Evolutionary conservation across 192 early-diverging fungal genomes (phyloP).

Genomic region (Mortierella claussenii): DNA sequence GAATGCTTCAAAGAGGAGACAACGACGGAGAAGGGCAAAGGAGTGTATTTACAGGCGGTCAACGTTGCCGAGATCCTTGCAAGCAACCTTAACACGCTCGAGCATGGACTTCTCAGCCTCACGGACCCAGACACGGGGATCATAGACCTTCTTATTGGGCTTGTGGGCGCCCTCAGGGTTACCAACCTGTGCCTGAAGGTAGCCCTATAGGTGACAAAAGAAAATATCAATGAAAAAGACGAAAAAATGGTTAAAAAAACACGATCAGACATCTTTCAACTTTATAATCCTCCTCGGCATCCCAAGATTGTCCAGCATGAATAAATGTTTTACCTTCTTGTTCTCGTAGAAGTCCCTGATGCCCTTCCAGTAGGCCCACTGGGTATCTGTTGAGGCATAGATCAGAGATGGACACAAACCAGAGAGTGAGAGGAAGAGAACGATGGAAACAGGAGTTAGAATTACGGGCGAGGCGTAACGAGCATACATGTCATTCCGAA

Average conservation of each 20-base stretch:
- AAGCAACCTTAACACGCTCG: slow-evolving; percentile 84
- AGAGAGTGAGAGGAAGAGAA: too few species aligned
- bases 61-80: slow-evolving; percentile 81
- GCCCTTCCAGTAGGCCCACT: slow-evolving; percentile 95
- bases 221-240: too few species aligned
- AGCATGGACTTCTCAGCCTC: slow-evolving; percentile 90
- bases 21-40: not conserved
- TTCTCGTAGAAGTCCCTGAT: slow-evolving; percentile 87
- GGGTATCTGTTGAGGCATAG: slow-evolving; percentile 89
- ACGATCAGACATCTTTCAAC: too few species aligned
- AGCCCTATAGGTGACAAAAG: slow-evolving; percentile 60
- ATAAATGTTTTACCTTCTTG: slow-evolving; percentile 69
- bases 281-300: too few species aligned
- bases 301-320: too few species aligned
- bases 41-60: slow-evolving; percentile 62
- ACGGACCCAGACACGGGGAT: slow-evolving; percentile 94
- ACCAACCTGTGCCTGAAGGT: slow-evolving; percentile 92
- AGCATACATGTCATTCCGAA: too few species aligned
- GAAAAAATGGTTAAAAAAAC: too few species aligned
- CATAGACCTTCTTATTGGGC: slow-evolving; percentile 99
- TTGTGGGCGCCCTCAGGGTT: slow-evolving; percentile 96
- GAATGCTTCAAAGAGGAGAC: slow-evolving; percentile 2
- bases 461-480: too few species aligned
- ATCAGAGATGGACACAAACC: too few species aligned
- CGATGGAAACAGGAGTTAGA: too few species aligned